Evolutionary conservation across 495 filamentous ascomycete species (phyloP), one percentile per base, ranked within the genome.

Genomic region (Aspergillus mulundensis): DNA sequence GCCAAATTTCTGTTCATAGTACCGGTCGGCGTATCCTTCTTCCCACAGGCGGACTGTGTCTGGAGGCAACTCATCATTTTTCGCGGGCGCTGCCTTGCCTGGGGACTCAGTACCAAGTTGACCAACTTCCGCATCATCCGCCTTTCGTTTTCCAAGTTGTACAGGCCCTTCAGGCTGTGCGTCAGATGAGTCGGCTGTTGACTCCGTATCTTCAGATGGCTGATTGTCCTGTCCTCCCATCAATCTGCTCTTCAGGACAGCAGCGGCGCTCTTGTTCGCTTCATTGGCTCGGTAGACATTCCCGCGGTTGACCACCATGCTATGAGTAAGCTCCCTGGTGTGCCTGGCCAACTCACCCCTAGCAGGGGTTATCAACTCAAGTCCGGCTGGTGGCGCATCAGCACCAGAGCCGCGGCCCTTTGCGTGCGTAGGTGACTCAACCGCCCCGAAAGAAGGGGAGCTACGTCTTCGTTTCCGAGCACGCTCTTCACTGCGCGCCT

Each of bases 1-100:
- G n/a, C 85, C 71, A 71, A 99, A 99, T 67, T 99, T 99, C 69
- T 95, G 89, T 69, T 96, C 87, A 68, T 99, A 99, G 70, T 99
- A 99, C 36, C 94, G 79, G 66, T 96, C 93, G 30, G 86, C 86
- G 72, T 97, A 99, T 30, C 94, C 94, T 53, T 88, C 81, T 64
- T 97, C 95, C 95, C 94, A 99, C 14, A 99, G 77, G 47, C 87
- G 82, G 49, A 99, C 91, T 14, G 83, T 89, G 62, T 99, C 94
- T 47, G 79, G 78, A 1, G 87, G 80, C 40, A 78, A 73, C 32
- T 87, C 88, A 51, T 87, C 85, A 14, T 76, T 69, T 24, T 82
- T 66, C 4, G 56, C 20, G 58, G 62, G 24, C 70, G 61, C 7
- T 80, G 38, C 46, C 39, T 78, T 77, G 50, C 76, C 80, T n/a